phyloP scores from a whole-genome alignment of 768 basidiomycete genomes.

The Boletus edulis region DNA sequence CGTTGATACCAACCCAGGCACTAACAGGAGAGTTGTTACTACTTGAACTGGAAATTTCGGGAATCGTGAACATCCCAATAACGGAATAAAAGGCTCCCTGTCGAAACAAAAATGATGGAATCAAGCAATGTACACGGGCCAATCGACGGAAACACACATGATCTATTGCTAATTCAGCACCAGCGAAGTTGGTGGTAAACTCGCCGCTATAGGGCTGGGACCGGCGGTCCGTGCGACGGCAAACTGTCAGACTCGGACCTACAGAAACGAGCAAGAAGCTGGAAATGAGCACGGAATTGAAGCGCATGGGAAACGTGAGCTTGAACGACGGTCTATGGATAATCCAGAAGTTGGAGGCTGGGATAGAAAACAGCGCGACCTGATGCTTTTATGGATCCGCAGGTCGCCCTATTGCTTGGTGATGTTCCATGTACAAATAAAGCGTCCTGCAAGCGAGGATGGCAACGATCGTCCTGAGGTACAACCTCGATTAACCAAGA shows the following conservation, averaged over 20 bases:
- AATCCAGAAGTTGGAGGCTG: too few relatives aligned
- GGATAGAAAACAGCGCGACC: too few relatives aligned
- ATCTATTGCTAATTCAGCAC: neutral
- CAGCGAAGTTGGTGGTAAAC: conserved; percentile 1
- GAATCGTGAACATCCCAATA: neutral
- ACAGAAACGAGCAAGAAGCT: neutral
- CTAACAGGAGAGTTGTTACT: neutral
- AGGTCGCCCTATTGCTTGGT: too few relatives aligned
- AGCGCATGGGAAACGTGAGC: neutral
- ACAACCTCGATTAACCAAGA: too few relatives aligned
- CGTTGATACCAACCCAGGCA: conserved; percentile 12
- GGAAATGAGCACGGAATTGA: neutral
- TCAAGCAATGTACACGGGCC: neutral
- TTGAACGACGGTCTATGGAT: neutral
- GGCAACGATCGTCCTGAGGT: too few relatives aligned
- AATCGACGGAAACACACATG: neutral
- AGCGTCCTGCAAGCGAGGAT: too few relatives aligned
- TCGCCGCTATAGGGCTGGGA: too few relatives aligned
- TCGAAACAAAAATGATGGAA: neutral
- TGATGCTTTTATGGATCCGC: too few relatives aligned
- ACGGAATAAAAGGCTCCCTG: conserved; percentile 7
- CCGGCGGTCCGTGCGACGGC: neutral
- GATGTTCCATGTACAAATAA: too few relatives aligned
- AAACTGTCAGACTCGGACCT: neutral
- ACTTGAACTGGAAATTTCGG: neutral